Evolutionary conservation across 225 moss, liverwort and hornwort genomes (phyloP).

Genomic region (Rhytidiadelphus loreus): DNA sequence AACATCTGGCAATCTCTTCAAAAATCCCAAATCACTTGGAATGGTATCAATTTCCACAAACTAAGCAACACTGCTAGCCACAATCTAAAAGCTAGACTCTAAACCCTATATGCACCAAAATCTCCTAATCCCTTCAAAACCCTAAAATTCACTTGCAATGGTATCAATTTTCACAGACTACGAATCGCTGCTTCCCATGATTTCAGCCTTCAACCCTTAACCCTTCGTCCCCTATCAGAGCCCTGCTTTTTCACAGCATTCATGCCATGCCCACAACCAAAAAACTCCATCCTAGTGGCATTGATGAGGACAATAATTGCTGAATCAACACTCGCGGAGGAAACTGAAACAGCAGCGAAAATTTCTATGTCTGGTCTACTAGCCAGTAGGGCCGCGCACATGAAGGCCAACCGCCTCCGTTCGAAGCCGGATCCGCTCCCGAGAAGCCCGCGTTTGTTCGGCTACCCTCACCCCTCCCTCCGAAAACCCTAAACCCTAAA

Average conservation of each 20-base stretch:
- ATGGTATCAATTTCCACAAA: background rate
- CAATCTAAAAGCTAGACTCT: background rate
- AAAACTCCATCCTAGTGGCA: background rate
- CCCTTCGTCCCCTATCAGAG: background rate
- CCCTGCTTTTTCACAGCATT: background rate
- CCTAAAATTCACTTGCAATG: background rate
- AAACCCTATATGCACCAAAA: background rate
- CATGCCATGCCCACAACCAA: background rate
- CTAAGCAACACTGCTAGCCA: background rate
- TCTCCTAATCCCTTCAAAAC: background rate
- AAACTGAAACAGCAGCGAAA: background rate
- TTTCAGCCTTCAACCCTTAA: background rate
- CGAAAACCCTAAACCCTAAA: background rate
- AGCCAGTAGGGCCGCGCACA: background rate
- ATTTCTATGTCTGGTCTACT: background rate
- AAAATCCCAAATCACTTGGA: background rate
- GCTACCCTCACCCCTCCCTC: background rate
- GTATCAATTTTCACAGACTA: background rate
- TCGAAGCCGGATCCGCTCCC: background rate
- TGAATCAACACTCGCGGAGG: background rate
- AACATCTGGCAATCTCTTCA: background rate
- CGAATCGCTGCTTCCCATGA: background rate
- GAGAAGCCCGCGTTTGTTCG: background rate
- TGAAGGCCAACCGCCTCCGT: background rate
- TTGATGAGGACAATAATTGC: too few species aligned